These are phyloP conservation scores for Kwoniella heveanensis DNA, from an alignment of 768 basidiomycete genomes.

Conservation along the genomic window DNA sequence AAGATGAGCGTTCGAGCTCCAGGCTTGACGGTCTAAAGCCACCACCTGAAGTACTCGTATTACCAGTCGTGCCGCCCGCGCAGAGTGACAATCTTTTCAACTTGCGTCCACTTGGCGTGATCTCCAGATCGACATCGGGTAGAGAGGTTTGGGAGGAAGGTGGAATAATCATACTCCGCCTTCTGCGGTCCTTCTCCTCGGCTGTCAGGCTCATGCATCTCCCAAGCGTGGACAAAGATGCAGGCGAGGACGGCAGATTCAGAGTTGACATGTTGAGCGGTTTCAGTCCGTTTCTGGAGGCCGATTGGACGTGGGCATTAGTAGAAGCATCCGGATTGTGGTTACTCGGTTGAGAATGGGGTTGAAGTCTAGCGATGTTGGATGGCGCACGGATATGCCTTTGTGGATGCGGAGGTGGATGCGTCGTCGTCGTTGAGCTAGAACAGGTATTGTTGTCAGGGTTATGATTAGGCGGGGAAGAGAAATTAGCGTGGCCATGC, in stretches of 20 bases:
- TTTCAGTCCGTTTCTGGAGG: constrained; percentile 6
- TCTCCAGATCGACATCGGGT: background rate
- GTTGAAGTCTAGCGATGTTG: background rate
- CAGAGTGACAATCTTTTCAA: constrained; percentile 33
- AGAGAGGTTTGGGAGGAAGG: background rate
- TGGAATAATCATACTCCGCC: constrained; percentile 12
- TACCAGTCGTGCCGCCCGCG: background rate
- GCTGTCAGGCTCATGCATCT: background rate
- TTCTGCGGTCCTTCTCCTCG: constrained; percentile 2
- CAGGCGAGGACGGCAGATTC: background rate
- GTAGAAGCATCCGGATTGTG: background rate
- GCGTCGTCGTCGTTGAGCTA: too few species aligned
- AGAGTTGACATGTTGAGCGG: constrained; percentile 15
- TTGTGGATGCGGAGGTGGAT: too few species aligned
- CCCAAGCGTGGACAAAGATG: background rate
- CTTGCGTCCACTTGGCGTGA: constrained; percentile 6
- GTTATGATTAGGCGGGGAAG: too few species aligned
- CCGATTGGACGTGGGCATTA: background rate
- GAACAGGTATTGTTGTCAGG: too few species aligned
- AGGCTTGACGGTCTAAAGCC: background rate
- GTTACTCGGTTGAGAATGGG: background rate
- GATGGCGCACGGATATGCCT: constrained; percentile 4
- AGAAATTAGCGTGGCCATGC: too few species aligned
- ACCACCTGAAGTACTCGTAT: background rate
- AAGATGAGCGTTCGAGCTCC: background rate